phyloP scores from a whole-genome alignment of 306 rosid genomes.

The Castanopsis chinensis region DNA sequence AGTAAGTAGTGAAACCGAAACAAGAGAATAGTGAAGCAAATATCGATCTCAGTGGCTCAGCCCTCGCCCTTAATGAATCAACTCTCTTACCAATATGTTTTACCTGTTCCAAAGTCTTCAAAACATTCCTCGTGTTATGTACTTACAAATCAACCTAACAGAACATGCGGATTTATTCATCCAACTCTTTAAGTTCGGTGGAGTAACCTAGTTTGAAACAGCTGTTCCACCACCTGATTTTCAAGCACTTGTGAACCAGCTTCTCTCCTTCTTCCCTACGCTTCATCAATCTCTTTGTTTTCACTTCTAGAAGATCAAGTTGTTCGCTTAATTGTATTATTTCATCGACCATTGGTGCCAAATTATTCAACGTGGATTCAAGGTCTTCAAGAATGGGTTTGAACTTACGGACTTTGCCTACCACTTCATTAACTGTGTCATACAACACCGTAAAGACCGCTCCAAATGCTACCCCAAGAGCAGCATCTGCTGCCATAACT shows the following conservation, averaged over 20 bases:
- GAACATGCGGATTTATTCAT: not conserved
- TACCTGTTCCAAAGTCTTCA: not conserved
- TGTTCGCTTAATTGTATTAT: not conserved
- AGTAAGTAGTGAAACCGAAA: too few species aligned
- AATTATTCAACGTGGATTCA: not conserved
- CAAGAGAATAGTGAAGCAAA: too few species aligned
- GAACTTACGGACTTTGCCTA: not conserved
- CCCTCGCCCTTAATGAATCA: not conserved
- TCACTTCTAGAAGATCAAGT: not conserved
- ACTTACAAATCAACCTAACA: not conserved
- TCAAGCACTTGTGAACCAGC: not conserved
- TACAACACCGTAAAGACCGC: not conserved
- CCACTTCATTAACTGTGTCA: not conserved
- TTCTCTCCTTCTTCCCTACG: not conserved
- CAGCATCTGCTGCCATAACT: slow-evolving; percentile 2
- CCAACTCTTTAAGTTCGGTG: slow-evolving; percentile 13
- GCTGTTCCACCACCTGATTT: not conserved
- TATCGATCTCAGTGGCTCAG: too few species aligned
- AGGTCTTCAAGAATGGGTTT: not conserved
- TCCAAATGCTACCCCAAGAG: slow-evolving; percentile 6
- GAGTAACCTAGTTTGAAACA: not conserved
- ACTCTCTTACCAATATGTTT: slow-evolving; percentile 1
- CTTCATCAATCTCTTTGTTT: not conserved
- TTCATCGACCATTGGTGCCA: slow-evolving; percentile 4
- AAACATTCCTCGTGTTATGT: not conserved